Base-by-base conservation (phyloP, 2,329 filamentous ascomycete genomes). In the Colletotrichum camelliae region DNA sequence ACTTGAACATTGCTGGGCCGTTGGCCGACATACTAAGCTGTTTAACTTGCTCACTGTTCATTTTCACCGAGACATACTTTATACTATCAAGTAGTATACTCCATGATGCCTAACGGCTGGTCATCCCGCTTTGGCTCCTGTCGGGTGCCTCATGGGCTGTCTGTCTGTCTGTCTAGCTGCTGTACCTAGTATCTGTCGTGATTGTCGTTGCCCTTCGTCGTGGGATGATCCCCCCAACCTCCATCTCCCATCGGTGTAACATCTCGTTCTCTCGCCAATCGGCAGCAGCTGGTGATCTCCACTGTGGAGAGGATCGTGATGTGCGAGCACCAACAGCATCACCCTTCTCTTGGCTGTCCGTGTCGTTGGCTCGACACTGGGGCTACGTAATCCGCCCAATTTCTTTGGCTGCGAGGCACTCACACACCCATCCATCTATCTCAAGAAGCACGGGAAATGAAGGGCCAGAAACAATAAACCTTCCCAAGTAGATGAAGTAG, bases 191-290 rank as follows among this genome's bases (percentile, higher is more conserved):
- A 37, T 37, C 13, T 27, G 21, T 64, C 33, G 7, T 24, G n/a
- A 3, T 64, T 18, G 12, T 64, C 61, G 13, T 21, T 21, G 55
- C 61, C 21, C 15, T 55, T 29, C 31, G 13, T 27, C n/a, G 52
- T 65, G 58, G 64, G 64, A 76, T 64, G 43, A 33, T n/a, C 31
- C 70, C 55, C 39, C 39, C 62, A 70, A 48, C 27, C 21, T 67
- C 72, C 48, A 70, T 74, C 48, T 74, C 67, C 67, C 66, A 74
- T 74, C 64, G 39, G 58, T 76, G 74, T 66, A 76, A 76, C 74
- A 43, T 65, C 70, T 76, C 74, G 74, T 76, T 76, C 48, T 65
- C 60, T 76, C 70, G 65, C 74, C 74, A 76, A 76, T 76, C 70
- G 74, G 74, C 60, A 76, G 70, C 48, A 74, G 64, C 48, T 64